A percentile compares a stretch with the other conserved stretches of the same genome.
These are phyloP conservation scores for Panellus pusillus DNA, from an alignment of 768 basidiomycete species.

Conservation along the genomic window DNA sequence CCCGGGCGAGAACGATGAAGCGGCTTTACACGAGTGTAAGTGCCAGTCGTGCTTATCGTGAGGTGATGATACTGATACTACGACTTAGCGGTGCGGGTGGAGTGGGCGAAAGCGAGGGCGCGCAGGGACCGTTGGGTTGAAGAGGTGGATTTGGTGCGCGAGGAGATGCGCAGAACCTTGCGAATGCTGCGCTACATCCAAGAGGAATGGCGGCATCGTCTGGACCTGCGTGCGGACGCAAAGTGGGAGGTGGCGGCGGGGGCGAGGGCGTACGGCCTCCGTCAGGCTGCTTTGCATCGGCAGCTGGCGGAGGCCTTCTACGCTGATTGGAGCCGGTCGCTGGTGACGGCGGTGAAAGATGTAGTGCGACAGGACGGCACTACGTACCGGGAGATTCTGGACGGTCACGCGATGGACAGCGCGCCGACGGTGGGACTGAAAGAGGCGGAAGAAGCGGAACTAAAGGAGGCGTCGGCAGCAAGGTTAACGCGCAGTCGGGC, in stretches of 20 bases:
- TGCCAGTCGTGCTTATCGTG: background rate
- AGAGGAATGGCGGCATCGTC: background rate
- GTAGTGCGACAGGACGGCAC: no score
- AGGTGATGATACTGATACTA: background rate
- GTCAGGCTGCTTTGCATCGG: no score
- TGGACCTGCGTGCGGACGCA: background rate
- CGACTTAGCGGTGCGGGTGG: constrained; percentile 20
- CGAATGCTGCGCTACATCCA: background rate
- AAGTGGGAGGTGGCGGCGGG: background rate
- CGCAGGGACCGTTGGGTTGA: constrained; percentile 21
- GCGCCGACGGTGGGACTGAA: no score
- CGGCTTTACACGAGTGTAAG: constrained; percentile 6
- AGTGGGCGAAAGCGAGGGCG: constrained; percentile 25
- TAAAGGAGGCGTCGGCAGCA: no score
- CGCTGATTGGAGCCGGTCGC: no score
- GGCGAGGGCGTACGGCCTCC: background rate
- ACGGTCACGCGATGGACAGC: no score
- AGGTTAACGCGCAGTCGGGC: no score
- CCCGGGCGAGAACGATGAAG: background rate
- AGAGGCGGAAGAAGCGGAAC: no score
- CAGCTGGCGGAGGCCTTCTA: no score
- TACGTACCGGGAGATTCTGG: no score
- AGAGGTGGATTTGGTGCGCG: constrained; percentile 20
- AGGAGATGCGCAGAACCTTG: constrained; percentile 22
- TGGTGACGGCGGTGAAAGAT: no score